A percentile compares a stretch with the other conserved stretches of the same genome.
These are phyloP conservation scores for Boletus pseudo-olivaceus DNA, from an alignment of 768 basidiomycete genomes.

Conservation along the genomic window DNA sequence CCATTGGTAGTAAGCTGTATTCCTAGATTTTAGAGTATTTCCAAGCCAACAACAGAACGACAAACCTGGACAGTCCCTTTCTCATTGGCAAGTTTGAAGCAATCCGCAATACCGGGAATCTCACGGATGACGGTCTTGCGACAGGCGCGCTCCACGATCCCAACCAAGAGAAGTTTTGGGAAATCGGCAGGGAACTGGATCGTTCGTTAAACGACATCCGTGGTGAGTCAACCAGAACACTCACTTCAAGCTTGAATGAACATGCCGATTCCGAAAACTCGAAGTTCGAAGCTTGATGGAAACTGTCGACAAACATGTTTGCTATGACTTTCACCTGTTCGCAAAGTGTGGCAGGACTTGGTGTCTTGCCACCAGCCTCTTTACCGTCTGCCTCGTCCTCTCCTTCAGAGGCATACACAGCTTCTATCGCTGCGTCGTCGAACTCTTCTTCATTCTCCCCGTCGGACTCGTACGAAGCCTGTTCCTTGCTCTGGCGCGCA, in stretches of 20 bases:
- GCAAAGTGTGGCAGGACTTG: slow-evolving; percentile 32
- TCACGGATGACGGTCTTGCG: slow-evolving; percentile 82
- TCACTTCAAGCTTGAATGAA: slow-evolving; percentile 80
- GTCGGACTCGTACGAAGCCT: slow-evolving; percentile 66
- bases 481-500: slow-evolving; percentile 65
- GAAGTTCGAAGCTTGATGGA: slow-evolving; percentile 71
- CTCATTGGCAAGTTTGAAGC: slow-evolving; percentile 61
- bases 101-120: slow-evolving; percentile 83
- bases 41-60: background rate
- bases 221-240: slow-evolving; percentile 22
- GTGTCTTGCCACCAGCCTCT: slow-evolving; percentile 20
- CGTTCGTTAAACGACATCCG: background rate
- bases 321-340: slow-evolving; percentile 44
- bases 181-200: slow-evolving; percentile 81
- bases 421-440: slow-evolving; percentile 58
- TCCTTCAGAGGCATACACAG: slow-evolving; percentile 50
- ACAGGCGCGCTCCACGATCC: slow-evolving; percentile 87
- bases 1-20: slow-evolving; percentile 82
- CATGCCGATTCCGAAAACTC: slow-evolving; percentile 63
- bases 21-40: background rate
- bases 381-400: slow-evolving; percentile 37
- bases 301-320: slow-evolving; percentile 50
- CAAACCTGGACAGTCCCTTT: slow-evolving; percentile 50
- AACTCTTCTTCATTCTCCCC: slow-evolving; percentile 47
- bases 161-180: slow-evolving; percentile 91